phyloP scores from a whole-genome alignment of 1,139 yeast genomes.

The Suhomyces bokatorum region DNA sequence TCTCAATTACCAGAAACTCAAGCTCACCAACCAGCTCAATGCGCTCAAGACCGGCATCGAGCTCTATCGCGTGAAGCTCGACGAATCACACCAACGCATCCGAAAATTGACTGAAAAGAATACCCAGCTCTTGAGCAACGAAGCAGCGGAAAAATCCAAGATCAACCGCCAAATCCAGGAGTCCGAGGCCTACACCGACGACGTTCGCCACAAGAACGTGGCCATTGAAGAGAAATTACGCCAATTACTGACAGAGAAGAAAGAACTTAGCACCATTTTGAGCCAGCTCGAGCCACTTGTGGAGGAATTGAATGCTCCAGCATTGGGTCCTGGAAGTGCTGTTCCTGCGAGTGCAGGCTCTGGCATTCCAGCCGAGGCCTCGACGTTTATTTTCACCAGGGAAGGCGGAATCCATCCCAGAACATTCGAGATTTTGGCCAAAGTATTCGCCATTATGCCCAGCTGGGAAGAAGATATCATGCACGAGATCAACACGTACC shows the following conservation, averaged over 20 bases:
- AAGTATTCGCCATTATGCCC: slow-evolving; percentile 31
- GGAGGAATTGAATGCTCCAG: slow-evolving; percentile 23
- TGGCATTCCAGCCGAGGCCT: slow-evolving; percentile 1
- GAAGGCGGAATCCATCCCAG: slow-evolving; percentile 34
- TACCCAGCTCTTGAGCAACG: slow-evolving; percentile 21
- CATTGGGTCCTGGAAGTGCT: background rate
- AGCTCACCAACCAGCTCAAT: slow-evolving; percentile 31
- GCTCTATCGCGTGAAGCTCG: slow-evolving; percentile 23
- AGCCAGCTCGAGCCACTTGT: slow-evolving; percentile 30
- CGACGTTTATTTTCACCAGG: slow-evolving; percentile 26
- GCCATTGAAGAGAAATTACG: slow-evolving; percentile 29
- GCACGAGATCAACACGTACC: slow-evolving; percentile 30
- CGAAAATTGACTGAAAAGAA: slow-evolving; percentile 30
- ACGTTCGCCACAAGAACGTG: slow-evolving; percentile 23
- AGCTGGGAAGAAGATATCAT: slow-evolving; percentile 39
- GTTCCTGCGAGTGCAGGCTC: background rate
- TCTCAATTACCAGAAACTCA: slow-evolving; percentile 34
- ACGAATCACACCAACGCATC: slow-evolving; percentile 25
- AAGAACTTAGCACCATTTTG: slow-evolving; percentile 21
- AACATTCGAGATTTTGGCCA: slow-evolving; percentile 29
- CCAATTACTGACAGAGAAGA: slow-evolving; percentile 27
- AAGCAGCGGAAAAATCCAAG: slow-evolving; percentile 25
- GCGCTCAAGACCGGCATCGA: slow-evolving; percentile 23
- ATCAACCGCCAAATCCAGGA: slow-evolving; percentile 18
- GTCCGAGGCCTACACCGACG: slow-evolving; percentile 15